phyloP scores from a whole-genome alignment of 805 yeast species.

The Zygotorulaspora florentina region DNA sequence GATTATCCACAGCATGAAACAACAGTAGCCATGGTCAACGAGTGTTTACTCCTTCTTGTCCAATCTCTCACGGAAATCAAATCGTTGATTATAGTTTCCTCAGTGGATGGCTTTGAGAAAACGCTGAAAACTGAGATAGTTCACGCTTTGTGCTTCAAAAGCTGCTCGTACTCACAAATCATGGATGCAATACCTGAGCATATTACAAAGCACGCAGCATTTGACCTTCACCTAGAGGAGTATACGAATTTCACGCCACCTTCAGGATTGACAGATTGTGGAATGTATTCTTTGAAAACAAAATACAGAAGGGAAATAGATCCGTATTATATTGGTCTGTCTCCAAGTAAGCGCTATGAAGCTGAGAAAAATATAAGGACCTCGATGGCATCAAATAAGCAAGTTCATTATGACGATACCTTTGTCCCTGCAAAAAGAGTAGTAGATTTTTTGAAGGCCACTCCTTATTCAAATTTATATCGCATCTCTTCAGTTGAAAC shows the following conservation, averaged over 20 bases:
- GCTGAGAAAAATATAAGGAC: slow-evolving; percentile 63
- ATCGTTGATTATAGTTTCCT: slow-evolving; percentile 48
- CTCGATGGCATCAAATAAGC: slow-evolving; percentile 39
- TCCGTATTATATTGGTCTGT: slow-evolving; percentile 77
- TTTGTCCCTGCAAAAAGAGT: slow-evolving; percentile 52
- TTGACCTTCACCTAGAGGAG: slow-evolving; percentile 56
- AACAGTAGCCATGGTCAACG: slow-evolving; percentile 67
- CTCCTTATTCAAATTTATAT: slow-evolving; percentile 44
- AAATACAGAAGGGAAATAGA: slow-evolving; percentile 54
- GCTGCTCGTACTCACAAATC: slow-evolving; percentile 66
- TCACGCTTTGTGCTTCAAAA: slow-evolving; percentile 76
- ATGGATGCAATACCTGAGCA: slow-evolving; percentile 71
- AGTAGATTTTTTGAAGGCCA: slow-evolving; percentile 33
- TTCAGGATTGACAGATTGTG: slow-evolving; percentile 50
- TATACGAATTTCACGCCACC: slow-evolving; percentile 65
- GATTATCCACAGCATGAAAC: slow-evolving; percentile 42
- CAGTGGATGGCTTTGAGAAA: slow-evolving; percentile 45
- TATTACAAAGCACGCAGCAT: slow-evolving; percentile 63
- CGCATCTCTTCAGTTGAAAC: slow-evolving; percentile 49
- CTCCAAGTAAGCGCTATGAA: slow-evolving; percentile 77
- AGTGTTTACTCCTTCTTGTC: slow-evolving; percentile 64
- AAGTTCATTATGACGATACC: slow-evolving; percentile 43
- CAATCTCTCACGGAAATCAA: slow-evolving; percentile 64
- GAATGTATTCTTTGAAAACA: slow-evolving; percentile 64
- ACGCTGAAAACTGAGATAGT: slow-evolving; percentile 67